Base-by-base conservation (phyloP, 2,329 filamentous ascomycete genomes). In the Aureobasidium pullulans region DNA sequence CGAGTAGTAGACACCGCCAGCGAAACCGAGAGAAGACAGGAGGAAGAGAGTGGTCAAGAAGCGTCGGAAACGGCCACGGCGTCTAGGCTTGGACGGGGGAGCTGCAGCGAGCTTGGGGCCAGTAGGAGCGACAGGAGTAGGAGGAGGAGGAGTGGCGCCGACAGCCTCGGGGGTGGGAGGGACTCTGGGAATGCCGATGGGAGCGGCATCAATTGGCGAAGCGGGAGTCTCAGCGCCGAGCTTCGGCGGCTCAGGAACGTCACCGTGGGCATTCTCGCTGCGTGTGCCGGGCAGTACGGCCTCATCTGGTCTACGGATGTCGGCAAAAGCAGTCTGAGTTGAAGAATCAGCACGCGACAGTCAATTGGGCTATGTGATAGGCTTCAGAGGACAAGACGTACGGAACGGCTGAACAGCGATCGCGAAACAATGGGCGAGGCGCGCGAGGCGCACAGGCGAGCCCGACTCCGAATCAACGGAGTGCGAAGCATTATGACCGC, bases 1-100 rank as follows among this genome's bases (percentile, higher is more conserved):
- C 59, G 94, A 93, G 75, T 96, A 94, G 80, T 89, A 96, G 59
- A 96, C 86, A 66, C 93, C 91, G 64, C 91, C 91, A 59, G 83
- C 89, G 68, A 96, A 99, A 40, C 88, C 86, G 46, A 95, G 75
- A 6, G 84, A 84, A 29, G 88, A 85, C 31, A 96, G 82, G 46
- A 96, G 75, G 63, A 92, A 77, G 50, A 96, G 75, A 58, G 88
- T 89, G 65, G 92, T 76, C 60, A 96, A 76, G 70, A 91, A 87
- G 71, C 87, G 87, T 67, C 89, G 83, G 71, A 96, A 83, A 61
- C 88, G 84, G 79, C 71, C 85, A 78, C 83, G 88, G 78, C 81
- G 84, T 66, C 79, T 84, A 77, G 78, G 78, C 66, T 67, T 76
- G 64, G 73, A 73, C 46, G 76, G 71, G 11, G 76, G 71, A 13